Evolutionary conservation across 2,329 filamentous ascomycete genomes (phyloP), one percentile per base, ranked within the genome.

Genomic region (Xylariaceae sp.): DNA sequence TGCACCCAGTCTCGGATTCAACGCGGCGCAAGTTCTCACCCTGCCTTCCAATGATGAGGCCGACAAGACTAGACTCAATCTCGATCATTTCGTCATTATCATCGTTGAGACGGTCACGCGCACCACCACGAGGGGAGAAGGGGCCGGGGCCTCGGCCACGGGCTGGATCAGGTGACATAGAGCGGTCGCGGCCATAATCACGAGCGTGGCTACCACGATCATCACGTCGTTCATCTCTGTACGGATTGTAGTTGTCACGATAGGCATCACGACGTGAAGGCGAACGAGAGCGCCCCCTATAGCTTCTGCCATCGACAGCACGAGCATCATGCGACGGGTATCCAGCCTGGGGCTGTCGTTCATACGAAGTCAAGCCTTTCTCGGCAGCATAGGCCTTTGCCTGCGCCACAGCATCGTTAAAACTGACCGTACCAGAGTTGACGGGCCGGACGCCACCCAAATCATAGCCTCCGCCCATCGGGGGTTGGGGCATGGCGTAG

Each of bases 21-120:
- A 95, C 87, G 42, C 86, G 81, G 50, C 87, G 75, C 30, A 95
- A 69, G 53, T 94, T 95, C 66, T 95, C 89, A 50, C 88, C 88
- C 57, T 89, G 85, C 44, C 88, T 80, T 37, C 88, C 88, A 57
- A 95, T 95, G 55, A 95, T 94, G 23, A 95, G 71, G 29, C 88
- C 88, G 36, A 95, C 88, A 33, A 94, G 73, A 53, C 81, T 85
- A 15, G 86, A 88, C 59, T 94, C 88, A 55, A 95, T 88, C 54
- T 84, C 77, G 50, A 95, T 88, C 16, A 83, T 85, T 65, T 95
- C 88, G 16, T 77, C 76, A 54, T 82, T 84, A 50, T 88, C 85
- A 52, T 84, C 80, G 29, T 55, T 56, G 50, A 68, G 67, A 34
- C 68, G 64, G 28, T 55, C 52, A 46, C 66, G 65, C 38, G 70